Conservation (phyloP, 2,329 filamentous ascomycete genomes). For the Fusarium aywerte region DNA sequence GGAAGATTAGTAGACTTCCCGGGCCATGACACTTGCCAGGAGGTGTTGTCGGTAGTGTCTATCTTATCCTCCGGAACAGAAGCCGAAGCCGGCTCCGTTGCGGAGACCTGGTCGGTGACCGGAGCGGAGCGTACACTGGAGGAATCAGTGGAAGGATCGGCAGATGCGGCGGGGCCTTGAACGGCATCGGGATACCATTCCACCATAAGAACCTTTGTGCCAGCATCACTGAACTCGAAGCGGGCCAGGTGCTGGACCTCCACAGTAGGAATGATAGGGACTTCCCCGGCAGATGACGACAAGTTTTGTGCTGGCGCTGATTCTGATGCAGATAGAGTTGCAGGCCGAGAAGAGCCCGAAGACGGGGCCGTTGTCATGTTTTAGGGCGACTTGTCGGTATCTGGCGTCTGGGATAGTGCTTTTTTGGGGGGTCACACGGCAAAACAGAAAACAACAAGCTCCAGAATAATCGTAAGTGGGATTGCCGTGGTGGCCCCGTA, state of each 20-base stretch:
- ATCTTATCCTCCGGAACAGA: conserved; percentile 5
- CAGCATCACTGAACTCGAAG: conserved; percentile 89
- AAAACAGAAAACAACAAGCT: conserved; percentile 17
- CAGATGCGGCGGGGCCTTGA: conserved; percentile 31
- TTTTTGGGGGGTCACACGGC: conserved; percentile 14
- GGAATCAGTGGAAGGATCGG: conserved; percentile 15
- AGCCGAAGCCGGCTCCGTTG: conserved; percentile 30
- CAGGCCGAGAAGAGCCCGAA: conserved; percentile 50
- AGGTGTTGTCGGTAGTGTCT: conserved; percentile 22
- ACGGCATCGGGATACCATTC: conserved; percentile 74
- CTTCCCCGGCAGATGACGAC: conserved; percentile 29
- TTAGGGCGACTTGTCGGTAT: conserved; percentile 27
- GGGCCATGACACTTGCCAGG: conserved; percentile 85
- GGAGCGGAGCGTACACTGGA: conserved; percentile 23
- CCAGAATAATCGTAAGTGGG: conserved; percentile 10
- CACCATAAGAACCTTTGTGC: conserved; percentile 92
- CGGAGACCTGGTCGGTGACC: conserved; percentile 37
- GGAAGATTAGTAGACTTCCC: conserved; percentile 79
- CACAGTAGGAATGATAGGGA: conserved; percentile 41
- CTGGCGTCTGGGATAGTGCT: not conserved
- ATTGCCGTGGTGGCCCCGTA: conserved; percentile 11
- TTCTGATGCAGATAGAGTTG: conserved; percentile 17
- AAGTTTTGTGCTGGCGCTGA: conserved; percentile 2
- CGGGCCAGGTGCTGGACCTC: conserved; percentile 64
- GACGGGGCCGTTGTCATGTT: conserved; percentile 46